Evolutionary conservation across 1,284 basidiomycete species (phyloP).

Genomic region (Leucoagaricus sp.): DNA sequence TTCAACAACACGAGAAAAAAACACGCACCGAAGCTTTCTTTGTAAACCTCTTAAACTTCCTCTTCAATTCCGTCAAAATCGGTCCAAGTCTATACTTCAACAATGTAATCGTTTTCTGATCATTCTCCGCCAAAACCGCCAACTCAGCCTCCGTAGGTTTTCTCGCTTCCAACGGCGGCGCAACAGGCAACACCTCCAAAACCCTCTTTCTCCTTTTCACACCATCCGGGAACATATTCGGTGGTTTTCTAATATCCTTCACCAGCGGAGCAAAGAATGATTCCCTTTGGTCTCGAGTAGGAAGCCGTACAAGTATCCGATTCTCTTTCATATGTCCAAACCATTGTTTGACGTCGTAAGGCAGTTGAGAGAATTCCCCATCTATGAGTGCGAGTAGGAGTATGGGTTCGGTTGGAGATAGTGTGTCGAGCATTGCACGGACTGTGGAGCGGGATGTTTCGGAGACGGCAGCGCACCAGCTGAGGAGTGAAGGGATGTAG

Average conservation of each 20-base stretch:
- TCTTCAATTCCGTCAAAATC: slow-evolving; percentile 86
- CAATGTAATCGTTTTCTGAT: slow-evolving; percentile 78
- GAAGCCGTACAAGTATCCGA: slow-evolving; percentile 63
- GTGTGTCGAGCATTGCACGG: slow-evolving; percentile 87
- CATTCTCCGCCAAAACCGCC: slow-evolving; percentile 81
- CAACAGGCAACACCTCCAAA: slow-evolving; percentile 85
- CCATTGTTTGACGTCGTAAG: slow-evolving; percentile 87
- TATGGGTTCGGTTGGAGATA: slow-evolving; percentile 90
- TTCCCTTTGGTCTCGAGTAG: slow-evolving; percentile 58
- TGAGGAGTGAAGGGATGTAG: slow-evolving; percentile 88
- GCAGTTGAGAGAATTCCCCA: slow-evolving; percentile 69
- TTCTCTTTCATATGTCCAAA: slow-evolving; percentile 84
- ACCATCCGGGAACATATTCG: slow-evolving; percentile 91
- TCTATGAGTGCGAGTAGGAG: slow-evolving; percentile 90
- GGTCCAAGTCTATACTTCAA: slow-evolving; percentile 88
- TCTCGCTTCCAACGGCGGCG: slow-evolving; percentile 87
- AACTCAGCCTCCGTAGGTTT: slow-evolving; percentile 85
- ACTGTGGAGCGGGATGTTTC: slow-evolving; percentile 87
- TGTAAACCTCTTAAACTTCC: slow-evolving; percentile 92
- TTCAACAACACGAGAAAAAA: slow-evolving; percentile 4
- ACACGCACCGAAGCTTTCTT: slow-evolving; percentile 75
- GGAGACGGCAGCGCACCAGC: slow-evolving; percentile 86
- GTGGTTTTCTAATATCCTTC: slow-evolving; percentile 70
- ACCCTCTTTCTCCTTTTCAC: slow-evolving; percentile 83
- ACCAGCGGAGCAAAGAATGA: slow-evolving; percentile 81